These are phyloP conservation scores for Spraguea lophii DNA, from an alignment of 371 early-diverging fungal genomes.

Conservation along the genomic window DNA sequence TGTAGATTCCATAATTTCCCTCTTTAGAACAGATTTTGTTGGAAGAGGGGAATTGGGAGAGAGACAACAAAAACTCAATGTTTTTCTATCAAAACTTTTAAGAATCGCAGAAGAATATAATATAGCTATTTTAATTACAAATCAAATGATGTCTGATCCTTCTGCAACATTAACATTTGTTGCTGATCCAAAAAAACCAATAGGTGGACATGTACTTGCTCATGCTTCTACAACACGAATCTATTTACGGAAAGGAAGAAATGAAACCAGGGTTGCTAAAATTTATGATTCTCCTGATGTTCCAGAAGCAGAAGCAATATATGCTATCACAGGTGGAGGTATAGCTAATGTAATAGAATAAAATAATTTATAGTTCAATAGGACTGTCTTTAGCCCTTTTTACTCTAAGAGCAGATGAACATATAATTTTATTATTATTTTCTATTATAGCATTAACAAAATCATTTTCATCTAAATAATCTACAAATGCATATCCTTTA, in stretches of 20 bases:
- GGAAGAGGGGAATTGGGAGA: slow-evolving; percentile 69
- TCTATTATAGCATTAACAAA: too few relatives aligned
- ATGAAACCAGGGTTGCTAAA: slow-evolving; percentile 62
- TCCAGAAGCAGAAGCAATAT: slow-evolving; percentile 24
- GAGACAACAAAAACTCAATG: slow-evolving; percentile 62
- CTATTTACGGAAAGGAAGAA: slow-evolving; percentile 61
- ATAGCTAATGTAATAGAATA: slow-evolving; percentile 4
- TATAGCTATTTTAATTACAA: slow-evolving; percentile 63
- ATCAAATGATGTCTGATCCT: slow-evolving; percentile 53
- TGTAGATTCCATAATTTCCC: slow-evolving; percentile 57
- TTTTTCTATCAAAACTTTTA: slow-evolving; percentile 55
- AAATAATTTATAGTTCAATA: not conserved
- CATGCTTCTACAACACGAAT: slow-evolving; percentile 51
- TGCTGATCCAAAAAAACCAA: slow-evolving; percentile 61
- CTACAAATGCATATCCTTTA: too few relatives aligned
- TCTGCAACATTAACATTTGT: slow-evolving; percentile 53
- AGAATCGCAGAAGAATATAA: slow-evolving; percentile 53
- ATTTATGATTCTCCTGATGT: slow-evolving; percentile 60
- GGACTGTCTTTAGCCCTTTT: too few relatives aligned
- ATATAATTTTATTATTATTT: too few relatives aligned
- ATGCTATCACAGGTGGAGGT: slow-evolving; percentile 8
- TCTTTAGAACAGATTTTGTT: slow-evolving; percentile 56
- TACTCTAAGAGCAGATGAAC: too few relatives aligned
- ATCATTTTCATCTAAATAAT: too few relatives aligned
- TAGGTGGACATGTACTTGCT: slow-evolving; percentile 54